Conservation (phyloP, 176 grass and related monocot genomes). For the Zoysia pacifica region DNA sequence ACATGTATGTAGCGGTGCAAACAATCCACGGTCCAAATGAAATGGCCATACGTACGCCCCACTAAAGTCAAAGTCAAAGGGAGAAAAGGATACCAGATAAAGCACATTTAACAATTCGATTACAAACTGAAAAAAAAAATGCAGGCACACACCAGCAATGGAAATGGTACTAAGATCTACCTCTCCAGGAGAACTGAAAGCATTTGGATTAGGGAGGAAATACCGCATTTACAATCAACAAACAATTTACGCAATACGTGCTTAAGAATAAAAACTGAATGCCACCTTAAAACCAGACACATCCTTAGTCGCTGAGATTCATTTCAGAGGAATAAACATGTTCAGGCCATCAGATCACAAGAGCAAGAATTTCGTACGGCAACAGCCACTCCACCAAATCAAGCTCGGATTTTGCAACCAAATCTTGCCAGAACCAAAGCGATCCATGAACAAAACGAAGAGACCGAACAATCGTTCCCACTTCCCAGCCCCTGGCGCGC, state of each 20-base stretch:
- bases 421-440: not conserved
- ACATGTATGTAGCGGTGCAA: conserved; percentile 12
- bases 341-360: conserved; percentile 1
- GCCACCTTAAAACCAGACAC: not conserved
- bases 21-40: conserved; percentile 5
- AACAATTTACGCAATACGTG: not conserved
- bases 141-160: not conserved
- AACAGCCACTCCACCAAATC: conserved; percentile 16
- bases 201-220: not conserved
- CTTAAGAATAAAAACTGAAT: not conserved
- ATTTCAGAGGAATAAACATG: not conserved
- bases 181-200: not conserved
- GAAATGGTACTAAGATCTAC: conserved; percentile 28
- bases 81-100: not conserved
- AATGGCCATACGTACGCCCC: not conserved
- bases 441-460: not conserved
- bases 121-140: not conserved
- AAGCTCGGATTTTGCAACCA: not conserved
- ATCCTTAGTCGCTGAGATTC: not conserved
- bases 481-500: not conserved
- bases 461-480: not conserved
- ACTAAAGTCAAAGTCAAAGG: conserved; percentile 9
- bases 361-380: not conserved
- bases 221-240: not conserved
- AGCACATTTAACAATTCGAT: conserved; percentile 14